Percentiles rank a stretch among this genome's conserved stretches.
phyloP scores from a whole-genome alignment of 2,329 filamentous ascomycete genomes.

The Ceratocystis smalleyi region DNA sequence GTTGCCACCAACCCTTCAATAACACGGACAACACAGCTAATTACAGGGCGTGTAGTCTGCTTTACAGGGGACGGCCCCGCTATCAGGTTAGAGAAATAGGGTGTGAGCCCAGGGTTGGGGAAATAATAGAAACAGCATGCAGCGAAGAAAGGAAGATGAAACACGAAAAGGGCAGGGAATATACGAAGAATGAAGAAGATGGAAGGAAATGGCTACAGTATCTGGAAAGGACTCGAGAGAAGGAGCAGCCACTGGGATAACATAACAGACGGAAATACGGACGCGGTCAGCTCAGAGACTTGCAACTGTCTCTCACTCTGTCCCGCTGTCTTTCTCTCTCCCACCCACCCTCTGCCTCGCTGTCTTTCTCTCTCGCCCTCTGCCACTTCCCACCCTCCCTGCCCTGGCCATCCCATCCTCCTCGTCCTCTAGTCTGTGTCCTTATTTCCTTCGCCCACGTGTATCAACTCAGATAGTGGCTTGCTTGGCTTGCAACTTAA shows the following conservation, averaged over 20 bases:
- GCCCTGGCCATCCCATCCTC: neutral
- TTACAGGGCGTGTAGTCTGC: neutral
- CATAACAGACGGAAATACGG: too few species aligned
- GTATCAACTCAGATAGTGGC: neutral
- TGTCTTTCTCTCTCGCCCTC: neutral
- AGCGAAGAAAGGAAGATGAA: constrained; percentile 6
- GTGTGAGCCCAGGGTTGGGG: neutral
- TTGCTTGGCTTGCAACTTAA: neutral
- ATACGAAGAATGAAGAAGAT: neutral
- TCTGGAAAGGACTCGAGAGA: too few species aligned
- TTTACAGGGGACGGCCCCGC: neutral
- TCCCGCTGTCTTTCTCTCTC: too few species aligned
- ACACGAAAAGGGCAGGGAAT: neutral
- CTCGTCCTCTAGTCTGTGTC: neutral
- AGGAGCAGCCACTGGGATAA: too few species aligned
- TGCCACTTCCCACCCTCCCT: neutral
- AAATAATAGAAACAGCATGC: neutral
- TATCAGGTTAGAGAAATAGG: neutral
- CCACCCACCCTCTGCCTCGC: too few species aligned
- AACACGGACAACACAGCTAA: neutral
- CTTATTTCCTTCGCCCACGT: neutral
- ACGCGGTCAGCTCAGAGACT: too few species aligned
- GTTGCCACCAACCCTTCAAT: neutral
- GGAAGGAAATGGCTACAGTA: neutral
- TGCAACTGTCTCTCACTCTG: too few species aligned